Conservation (phyloP, 2,329 filamentous ascomycete genomes). For the Pseudocercospora crystallina region DNA sequence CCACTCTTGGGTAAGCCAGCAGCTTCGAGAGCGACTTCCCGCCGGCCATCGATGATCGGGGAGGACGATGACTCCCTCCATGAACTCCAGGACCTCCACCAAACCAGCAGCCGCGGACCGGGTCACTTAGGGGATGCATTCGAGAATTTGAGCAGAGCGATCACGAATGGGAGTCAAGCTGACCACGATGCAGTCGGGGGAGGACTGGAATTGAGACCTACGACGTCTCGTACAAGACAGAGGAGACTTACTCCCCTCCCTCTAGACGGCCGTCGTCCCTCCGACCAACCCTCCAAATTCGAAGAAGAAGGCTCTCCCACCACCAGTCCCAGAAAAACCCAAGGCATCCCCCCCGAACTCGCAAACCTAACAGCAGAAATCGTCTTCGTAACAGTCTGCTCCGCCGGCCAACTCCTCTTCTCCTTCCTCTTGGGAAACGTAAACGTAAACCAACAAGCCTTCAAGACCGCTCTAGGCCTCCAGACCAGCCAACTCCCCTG, state of each 20-base stretch:
- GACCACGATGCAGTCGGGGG: slow-evolving; percentile 4
- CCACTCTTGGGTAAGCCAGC: slow-evolving; percentile 15
- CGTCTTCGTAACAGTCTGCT: slow-evolving; percentile 44
- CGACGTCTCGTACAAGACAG: slow-evolving; percentile 7
- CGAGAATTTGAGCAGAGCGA: slow-evolving; percentile 19
- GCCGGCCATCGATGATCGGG: slow-evolving; percentile 9
- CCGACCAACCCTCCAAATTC: slow-evolving; percentile 6
- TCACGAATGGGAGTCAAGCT: slow-evolving; percentile 12
- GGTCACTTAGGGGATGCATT: slow-evolving; percentile 22
- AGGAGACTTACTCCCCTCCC: slow-evolving; percentile 13
- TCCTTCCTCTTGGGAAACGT: slow-evolving; percentile 45
- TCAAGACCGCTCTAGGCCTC: slow-evolving; percentile 42
- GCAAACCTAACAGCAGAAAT: slow-evolving; percentile 42
- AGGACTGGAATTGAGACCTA: slow-evolving; percentile 10
- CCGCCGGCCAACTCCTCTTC: slow-evolving; percentile 45
- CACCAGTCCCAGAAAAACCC: slow-evolving; percentile 11
- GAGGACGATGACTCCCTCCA: slow-evolving; percentile 14
- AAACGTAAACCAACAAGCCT: slow-evolving; percentile 40
- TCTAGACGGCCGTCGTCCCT: slow-evolving; percentile 13
- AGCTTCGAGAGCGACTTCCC: slow-evolving; percentile 7
- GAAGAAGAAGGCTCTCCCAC: slow-evolving; percentile 12
- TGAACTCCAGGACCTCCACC: slow-evolving; percentile 10
- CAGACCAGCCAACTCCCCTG: slow-evolving; percentile 43
- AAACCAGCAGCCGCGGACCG: background rate
- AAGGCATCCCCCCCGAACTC: slow-evolving; percentile 40